Base-by-base conservation (phyloP, 2,329 filamentous ascomycete genomes). In the Pseudogymnoascus pannorum region DNA sequence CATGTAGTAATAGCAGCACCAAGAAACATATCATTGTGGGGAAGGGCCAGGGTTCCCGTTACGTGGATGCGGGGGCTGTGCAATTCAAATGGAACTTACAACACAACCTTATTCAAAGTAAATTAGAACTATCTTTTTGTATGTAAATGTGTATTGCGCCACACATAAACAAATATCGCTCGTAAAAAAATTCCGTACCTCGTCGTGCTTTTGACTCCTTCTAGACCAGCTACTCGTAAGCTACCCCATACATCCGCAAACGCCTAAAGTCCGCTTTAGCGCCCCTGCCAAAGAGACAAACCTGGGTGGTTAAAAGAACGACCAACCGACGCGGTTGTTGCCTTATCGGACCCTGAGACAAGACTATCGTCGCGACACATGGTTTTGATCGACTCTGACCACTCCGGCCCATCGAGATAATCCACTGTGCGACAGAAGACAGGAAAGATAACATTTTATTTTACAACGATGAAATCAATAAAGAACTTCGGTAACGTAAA, bases 401-500 rank as follows among this genome's bases (percentile, higher is more conserved):
- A 12, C 48, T 8, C n/a, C 16, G 26, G 26, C 26, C 48, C 26
- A 33, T 54, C 48, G 26, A 54, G n/a, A 54, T 31, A 54, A 54
- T 18, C 26, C 26, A 54, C 48, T 54, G 48, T 54, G 48, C 16
- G 26, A 54, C 48, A 54, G 48, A 54, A 16, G 48, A 31, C 48
- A 33, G n/a, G 33, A 18, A 54, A 11, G n/a, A 54, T 33, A 54
- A 54, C 48, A 6, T 54, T 31, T 54, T 31, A 20, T 54, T 31
- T 31, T 33, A 31, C 18, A 54, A n/a, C 26, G 16, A 73, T 73
- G 71, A 72, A 72, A 60, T 67, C 70, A 26, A 71, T 72, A 70
- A 72, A 72, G 65, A 67, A 58, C 40, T 70, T 72, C 64, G 33
- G 33, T 9, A 68, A 66, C 61, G 66, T 73, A 60, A 72, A 72